Base-by-base conservation (phyloP, 1,284 basidiomycete species). In the Bjerkandera adusta region DNA sequence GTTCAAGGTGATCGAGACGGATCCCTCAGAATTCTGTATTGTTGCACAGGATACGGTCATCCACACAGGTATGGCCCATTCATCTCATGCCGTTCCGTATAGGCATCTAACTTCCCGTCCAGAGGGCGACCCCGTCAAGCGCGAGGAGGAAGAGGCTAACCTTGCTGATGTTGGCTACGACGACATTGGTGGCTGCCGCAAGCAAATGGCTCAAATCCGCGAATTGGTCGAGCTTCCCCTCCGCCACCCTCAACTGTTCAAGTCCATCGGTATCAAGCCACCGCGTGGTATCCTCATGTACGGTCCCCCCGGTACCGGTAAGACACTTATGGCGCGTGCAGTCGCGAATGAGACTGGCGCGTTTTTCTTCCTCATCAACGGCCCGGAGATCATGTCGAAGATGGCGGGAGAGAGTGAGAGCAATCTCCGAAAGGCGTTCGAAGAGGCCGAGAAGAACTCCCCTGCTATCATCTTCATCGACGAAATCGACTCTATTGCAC, bases 341-440 rank as follows among this genome's bases (percentile, higher is more conserved):
- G 97, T 99, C 35, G 97, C 96, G 53, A 99, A 99, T 67, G 97
- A 99, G 71, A 99, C 96, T 24, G 96, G 97, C 45, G 97, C 97
- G 16, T 99, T 99, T 82, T 99, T 99, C 81, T 99, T 99, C 85
- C 75, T 98, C 48, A 99, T 99, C 74, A 99, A 98, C 63, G 96
- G 97, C 52, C 97, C 96, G 39, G 97, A 99, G 69, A 98, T 99
- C 68, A 99, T 99, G 96, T 93, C 90, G 63, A 99, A 97, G 76
- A 97, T 97, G 95, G 95, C 95, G 48, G 95, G 95, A 62, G 97
- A 99, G 73, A 90, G 85, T 63, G 97, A 99, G 68, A 94, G 90
- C 57, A 99, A 99, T 69, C 72, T 99, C 51, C 79, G 97, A 56
- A 98, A 99, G 68, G 95, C 96, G 5, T 99, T 99, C 67, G 95